Evolutionary conservation across 2,329 filamentous ascomycete genomes (phyloP), one percentile per base, ranked within the genome.

Genomic region (Thelonectria discophora): DNA sequence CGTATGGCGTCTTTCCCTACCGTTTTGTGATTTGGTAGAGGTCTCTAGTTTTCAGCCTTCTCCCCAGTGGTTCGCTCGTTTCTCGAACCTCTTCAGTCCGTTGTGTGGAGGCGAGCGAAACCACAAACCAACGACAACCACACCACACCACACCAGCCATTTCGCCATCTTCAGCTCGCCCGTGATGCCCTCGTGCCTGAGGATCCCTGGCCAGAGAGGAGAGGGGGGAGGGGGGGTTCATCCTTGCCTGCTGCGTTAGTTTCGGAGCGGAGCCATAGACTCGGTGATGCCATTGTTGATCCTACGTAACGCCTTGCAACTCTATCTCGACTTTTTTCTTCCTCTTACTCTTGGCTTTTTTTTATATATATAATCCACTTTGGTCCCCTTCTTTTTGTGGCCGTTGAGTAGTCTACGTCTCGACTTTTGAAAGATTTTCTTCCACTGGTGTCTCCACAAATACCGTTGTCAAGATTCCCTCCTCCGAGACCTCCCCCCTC

Each of bases 251-350:
- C 61, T 67, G 62, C 68, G 66, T 70, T 71, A 72, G 69, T 47
- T 45, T 43, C 24, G 18, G 21, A 24, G 66, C 64, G 65, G 70
- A 64, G 62, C 66, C 63, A 30, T 30, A 8, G 27, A 30, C 5
- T 63, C 46, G 52, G 65, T 70, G 70, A 71, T 71, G 64, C 67
- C 64, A 68, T 68, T 64, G 61, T 64, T 56, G 45, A 66, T 66
- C 46, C 40, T 34, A 55, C 48, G 21, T 24, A 24, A 24, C 21
- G 55, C 49, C 58, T 62, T 56, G 37, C 55, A 65, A 65, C 61
- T 65, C 37, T 64, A 70, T 60, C 50, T 69, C 20, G 56, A 62
- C 62, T 32, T 24, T 43, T 49, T 47, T 54, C 43, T 49, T 66
- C 60, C 27, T 30, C 27, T 24, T 24, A 24, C 27, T 30, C 27